Percentiles rank a stretch among this genome's conserved stretches.
Conservation (phyloP, 306 rosid species). For the Bauhinia variegata region DNA sequence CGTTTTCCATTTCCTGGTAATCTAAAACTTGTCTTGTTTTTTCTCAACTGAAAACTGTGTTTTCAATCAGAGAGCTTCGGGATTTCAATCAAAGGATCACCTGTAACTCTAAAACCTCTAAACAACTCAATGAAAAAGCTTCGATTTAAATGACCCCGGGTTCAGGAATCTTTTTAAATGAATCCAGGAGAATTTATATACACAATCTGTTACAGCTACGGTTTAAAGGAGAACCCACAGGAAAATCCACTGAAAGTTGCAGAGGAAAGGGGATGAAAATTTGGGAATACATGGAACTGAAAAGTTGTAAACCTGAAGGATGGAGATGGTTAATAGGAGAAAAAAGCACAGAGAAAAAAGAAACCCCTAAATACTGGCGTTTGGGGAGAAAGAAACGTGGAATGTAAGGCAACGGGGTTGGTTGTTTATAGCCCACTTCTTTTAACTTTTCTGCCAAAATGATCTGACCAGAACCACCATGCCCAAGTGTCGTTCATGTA, state of each 20-base stretch:
- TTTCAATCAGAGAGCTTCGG: too few species aligned
- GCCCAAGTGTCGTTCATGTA: slow-evolving; percentile 37
- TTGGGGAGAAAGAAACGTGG: slow-evolving; percentile 73
- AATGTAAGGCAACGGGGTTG: slow-evolving; percentile 64
- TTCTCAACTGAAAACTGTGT: neutral
- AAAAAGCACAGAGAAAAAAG: slow-evolving; percentile 48
- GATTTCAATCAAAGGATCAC: slow-evolving; percentile 7
- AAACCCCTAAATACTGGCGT: slow-evolving; percentile 59
- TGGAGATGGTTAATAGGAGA: slow-evolving; percentile 32
- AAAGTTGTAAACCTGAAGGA: slow-evolving; percentile 27
- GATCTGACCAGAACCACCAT: slow-evolving; percentile 8
- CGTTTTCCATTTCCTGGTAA: slow-evolving; percentile 52
- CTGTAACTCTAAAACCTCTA: neutral
- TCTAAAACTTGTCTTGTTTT: slow-evolving; percentile 18
- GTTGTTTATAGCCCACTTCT: slow-evolving; percentile 52
- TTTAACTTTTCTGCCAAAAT: slow-evolving; percentile 31
- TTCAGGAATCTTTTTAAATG: slow-evolving; percentile 3
- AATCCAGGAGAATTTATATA: slow-evolving; percentile 37
- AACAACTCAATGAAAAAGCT: slow-evolving; percentile 25
- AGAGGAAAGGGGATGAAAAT: slow-evolving; percentile 32
- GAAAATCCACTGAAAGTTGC: slow-evolving; percentile 25
- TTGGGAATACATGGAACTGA: slow-evolving; percentile 41
- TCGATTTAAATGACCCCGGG: slow-evolving; percentile 20
- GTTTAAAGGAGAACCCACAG: slow-evolving; percentile 35
- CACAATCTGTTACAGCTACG: slow-evolving; percentile 20